Base-by-base conservation (phyloP, 768 basidiomycete species). In the Heimioporus sp. region DNA sequence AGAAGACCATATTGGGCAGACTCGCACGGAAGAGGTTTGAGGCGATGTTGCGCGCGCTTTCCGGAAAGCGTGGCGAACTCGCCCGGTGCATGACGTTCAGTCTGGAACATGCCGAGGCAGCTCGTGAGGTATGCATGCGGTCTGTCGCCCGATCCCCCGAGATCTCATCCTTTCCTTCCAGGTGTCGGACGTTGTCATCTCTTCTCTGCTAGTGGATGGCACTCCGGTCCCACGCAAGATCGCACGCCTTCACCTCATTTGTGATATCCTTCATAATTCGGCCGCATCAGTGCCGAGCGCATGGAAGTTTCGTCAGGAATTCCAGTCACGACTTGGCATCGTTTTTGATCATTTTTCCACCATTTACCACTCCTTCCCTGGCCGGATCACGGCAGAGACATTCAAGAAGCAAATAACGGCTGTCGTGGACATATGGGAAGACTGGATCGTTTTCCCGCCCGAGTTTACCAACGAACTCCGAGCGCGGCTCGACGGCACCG, bases 221-320 rank as follows among this genome's bases (percentile, higher is more conserved):
- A 99, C 97, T 1, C 85, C 97, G 1, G 92, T 98, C n/a, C 97
- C 97, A 49, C 86, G 95, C 60, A 99, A 99, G 70, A 83, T 98
- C 49, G 92, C 97, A 21, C 86, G 97, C 21, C 79, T 99, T 24
- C 87, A 98, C 73, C 79, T 99, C 52, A 92, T 98, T 48, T 98
- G 95, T 65, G 97, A 99, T 66, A 98, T 99, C 57, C 78, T 99
- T 40, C 95, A 98, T 70, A 99, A 99, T 68, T 97, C 95, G 19
- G 92, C 92, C 32, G 92, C 92, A 3, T 76, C 94, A 3, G 81
- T 98, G 13, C 93, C 94, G 0, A 95, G 92, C 68, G 96, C 95
- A 8, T 99, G 97, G 97, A 93, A 92, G 67, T 98, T 91, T 71
- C 87, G 97, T 30, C 86, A 92, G 54, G 91, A 96, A 60, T 96